Conservation (phyloP, 1,139 yeast species). For the Yamadazyma friedrichii region DNA sequence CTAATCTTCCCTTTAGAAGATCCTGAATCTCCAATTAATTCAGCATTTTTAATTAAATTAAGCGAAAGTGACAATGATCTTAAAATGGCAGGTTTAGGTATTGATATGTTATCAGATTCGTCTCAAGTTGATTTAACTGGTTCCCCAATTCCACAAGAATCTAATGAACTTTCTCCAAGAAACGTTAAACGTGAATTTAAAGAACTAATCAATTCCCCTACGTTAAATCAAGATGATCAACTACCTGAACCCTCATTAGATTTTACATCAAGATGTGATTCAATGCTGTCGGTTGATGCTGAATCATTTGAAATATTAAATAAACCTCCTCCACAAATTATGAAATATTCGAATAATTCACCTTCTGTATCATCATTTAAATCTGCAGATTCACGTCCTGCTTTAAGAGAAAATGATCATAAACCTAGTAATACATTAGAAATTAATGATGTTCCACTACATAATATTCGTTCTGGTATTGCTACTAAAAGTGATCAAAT, state of each 20-base stretch:
- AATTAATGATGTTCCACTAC: slow-evolving; percentile 9
- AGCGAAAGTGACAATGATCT: slow-evolving; percentile 16
- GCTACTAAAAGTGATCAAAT: slow-evolving; percentile 10
- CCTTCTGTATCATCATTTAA: slow-evolving; percentile 18
- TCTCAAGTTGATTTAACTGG: slow-evolving; percentile 5
- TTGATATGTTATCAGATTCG: slow-evolving; percentile 27
- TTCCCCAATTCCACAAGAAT: background rate
- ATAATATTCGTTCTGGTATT: slow-evolving; percentile 13
- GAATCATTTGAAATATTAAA: slow-evolving; percentile 11
- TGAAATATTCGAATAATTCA: slow-evolving; percentile 5
- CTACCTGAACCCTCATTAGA: slow-evolving; percentile 1
- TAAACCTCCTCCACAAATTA: slow-evolving; percentile 19
- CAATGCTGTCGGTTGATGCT: slow-evolving; percentile 8
- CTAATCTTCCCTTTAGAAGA: slow-evolving; percentile 31
- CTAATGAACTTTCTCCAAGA: slow-evolving; percentile 5
- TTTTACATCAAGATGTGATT: slow-evolving; percentile 8
- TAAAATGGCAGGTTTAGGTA: slow-evolving; percentile 36
- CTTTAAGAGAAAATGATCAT: slow-evolving; percentile 7
- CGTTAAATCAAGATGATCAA: slow-evolving; percentile 6
- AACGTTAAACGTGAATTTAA: slow-evolving; percentile 15
- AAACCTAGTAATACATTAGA: slow-evolving; percentile 1
- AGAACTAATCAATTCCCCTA: slow-evolving; percentile 24
- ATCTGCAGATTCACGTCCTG: slow-evolving; percentile 21
- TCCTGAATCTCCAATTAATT: slow-evolving; percentile 23
- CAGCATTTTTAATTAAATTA: slow-evolving; percentile 23